phyloP scores from a whole-genome alignment of 495 filamentous ascomycete genomes.

The Hypoxylon fragiforme region DNA sequence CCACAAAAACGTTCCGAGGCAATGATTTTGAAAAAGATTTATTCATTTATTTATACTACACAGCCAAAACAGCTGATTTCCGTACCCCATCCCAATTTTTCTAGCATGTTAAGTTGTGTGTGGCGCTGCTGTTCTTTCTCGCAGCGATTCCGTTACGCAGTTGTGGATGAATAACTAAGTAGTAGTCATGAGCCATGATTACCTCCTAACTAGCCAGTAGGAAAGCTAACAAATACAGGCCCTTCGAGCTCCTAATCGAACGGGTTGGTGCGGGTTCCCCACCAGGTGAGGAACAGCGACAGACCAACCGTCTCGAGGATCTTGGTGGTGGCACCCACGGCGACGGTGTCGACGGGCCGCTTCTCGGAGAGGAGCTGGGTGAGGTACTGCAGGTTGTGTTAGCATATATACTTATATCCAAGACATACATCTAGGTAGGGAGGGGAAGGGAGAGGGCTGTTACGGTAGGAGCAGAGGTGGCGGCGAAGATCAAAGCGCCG shows the following conservation, averaged over 20 bases:
- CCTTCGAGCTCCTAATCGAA: constrained; percentile 56
- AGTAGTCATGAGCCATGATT: too few species aligned
- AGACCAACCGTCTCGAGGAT: constrained; percentile 92
- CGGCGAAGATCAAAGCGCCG: constrained; percentile 86
- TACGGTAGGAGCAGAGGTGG: constrained; percentile 86
- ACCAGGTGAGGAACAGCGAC: constrained; percentile 91
- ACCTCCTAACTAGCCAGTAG: constrained; percentile 4
- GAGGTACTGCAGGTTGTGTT: constrained; percentile 64
- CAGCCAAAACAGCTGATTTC: background rate
- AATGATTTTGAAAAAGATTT: too few species aligned
- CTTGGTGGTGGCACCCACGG: constrained; percentile 78
- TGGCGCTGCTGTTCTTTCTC: constrained; percentile 1
- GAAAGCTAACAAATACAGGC: constrained; percentile 27
- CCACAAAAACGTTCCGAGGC: too few species aligned
- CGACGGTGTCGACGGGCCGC: constrained; percentile 85
- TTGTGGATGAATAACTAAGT: background rate
- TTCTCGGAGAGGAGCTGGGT: constrained; percentile 87
- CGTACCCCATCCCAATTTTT: background rate
- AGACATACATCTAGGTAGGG: background rate
- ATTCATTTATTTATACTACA: background rate
- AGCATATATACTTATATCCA: too few species aligned
- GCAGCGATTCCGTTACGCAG: constrained; percentile 10
- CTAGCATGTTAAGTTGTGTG: background rate
- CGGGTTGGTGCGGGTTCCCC: constrained; percentile 91
- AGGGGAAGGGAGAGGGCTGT: constrained; percentile 36